Conservation (phyloP, 805 yeast genomes). For the Diddensiella caesifluorescens region DNA sequence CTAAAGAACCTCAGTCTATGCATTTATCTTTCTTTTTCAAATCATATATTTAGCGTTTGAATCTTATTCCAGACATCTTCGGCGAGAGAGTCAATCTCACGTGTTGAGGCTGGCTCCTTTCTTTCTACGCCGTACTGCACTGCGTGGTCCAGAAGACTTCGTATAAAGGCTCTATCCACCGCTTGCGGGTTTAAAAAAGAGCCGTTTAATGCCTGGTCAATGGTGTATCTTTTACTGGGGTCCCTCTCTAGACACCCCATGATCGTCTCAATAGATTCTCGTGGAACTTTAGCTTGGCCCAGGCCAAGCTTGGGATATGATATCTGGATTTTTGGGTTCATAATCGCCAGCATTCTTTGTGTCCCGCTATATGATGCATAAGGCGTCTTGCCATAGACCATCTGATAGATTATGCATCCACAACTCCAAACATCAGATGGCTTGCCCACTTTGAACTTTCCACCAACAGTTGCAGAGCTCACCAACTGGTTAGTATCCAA, state of each 20-base stretch:
- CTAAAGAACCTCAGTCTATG: no score
- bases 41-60: constrained; percentile 9
- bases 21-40: no score
- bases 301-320: constrained; percentile 58
- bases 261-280: constrained; percentile 64
- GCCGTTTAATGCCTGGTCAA: constrained; percentile 54
- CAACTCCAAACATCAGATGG: constrained; percentile 98
- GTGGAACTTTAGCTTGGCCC: constrained; percentile 61
- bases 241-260: constrained; percentile 65
- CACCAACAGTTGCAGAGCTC: constrained; percentile 22
- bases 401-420: constrained; percentile 92
- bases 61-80: constrained; percentile 57
- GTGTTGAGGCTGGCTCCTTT: constrained; percentile 38
- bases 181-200: constrained; percentile 71
- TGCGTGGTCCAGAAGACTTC: constrained; percentile 70
- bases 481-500: constrained; percentile 46
- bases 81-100: constrained; percentile 44
- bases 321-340: constrained; percentile 74
- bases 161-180: constrained; percentile 59
- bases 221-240: constrained; percentile 61
- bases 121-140: constrained; percentile 60
- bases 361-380: constrained; percentile 74
- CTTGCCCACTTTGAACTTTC: constrained; percentile 72
- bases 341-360: constrained; percentile 75
- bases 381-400: constrained; percentile 92